These are phyloP conservation scores for Ophiostoma montium DNA, from an alignment of 2,329 filamentous ascomycete species.

Conservation along the genomic window DNA sequence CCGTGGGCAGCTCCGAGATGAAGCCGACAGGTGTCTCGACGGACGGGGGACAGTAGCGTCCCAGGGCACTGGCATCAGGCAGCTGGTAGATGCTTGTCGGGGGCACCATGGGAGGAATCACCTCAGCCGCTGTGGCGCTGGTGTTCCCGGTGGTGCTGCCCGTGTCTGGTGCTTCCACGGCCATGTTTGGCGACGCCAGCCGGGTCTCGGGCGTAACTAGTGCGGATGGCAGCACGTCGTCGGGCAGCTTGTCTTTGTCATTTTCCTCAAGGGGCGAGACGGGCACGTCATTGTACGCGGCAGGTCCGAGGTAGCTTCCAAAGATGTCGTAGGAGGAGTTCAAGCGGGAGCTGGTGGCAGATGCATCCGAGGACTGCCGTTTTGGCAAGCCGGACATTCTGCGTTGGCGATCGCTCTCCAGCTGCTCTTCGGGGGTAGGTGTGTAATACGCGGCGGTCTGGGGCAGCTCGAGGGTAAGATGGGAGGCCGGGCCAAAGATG, in stretches of 20 bases:
- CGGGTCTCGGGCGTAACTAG: neutral
- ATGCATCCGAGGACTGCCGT: neutral
- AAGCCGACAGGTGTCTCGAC: slow-evolving; percentile 24
- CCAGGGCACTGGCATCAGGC: slow-evolving; percentile 14
- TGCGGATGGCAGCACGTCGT: neutral
- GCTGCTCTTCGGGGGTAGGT: slow-evolving; percentile 36
- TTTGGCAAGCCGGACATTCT: slow-evolving; percentile 18
- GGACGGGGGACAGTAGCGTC: slow-evolving; percentile 17
- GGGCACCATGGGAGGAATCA: slow-evolving; percentile 14
- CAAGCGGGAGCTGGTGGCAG: slow-evolving; percentile 9
- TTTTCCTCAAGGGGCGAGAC: slow-evolving; percentile 28
- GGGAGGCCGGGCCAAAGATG: slow-evolving; percentile 19
- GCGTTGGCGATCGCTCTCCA: slow-evolving; percentile 37
- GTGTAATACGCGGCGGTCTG: slow-evolving; percentile 11
- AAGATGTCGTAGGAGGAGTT: slow-evolving; percentile 33
- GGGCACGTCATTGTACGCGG: slow-evolving; percentile 27
- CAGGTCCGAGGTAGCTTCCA: slow-evolving; percentile 39
- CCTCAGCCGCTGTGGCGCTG: slow-evolving; percentile 4
- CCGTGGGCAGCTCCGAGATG: slow-evolving; percentile 34
- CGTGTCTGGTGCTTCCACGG: neutral
- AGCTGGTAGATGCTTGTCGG: slow-evolving; percentile 15
- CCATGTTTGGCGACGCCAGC: neutral
- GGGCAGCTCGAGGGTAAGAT: neutral
- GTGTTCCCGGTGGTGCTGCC: neutral
- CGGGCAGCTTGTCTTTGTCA: slow-evolving; percentile 7